Percentiles rank a stretch among this genome's conserved stretches.
phyloP scores from a whole-genome alignment of 352 stramenopile genomes.

The Elongisporangium undulatum region DNA sequence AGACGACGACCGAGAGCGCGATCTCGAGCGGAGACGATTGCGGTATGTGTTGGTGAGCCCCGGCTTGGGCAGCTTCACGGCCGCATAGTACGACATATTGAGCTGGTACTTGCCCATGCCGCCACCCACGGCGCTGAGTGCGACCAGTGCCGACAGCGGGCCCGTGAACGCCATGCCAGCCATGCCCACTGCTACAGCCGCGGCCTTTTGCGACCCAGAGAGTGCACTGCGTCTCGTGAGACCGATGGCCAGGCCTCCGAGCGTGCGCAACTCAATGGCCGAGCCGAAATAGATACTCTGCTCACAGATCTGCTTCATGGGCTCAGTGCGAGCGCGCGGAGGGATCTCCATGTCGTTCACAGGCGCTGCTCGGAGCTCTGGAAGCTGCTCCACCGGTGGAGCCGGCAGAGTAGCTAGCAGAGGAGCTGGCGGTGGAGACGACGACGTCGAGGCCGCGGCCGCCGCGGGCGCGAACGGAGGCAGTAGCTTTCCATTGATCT shows the following conservation, averaged over 20 bases:
- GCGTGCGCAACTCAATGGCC: constrained; percentile 30
- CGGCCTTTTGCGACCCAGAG: constrained; percentile 47
- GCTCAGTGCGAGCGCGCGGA: background rate
- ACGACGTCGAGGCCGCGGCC: background rate
- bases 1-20: background rate
- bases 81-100: constrained; percentile 46
- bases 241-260: constrained; percentile 45
- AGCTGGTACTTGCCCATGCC: constrained; percentile 63
- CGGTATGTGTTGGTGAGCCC: constrained; percentile 7
- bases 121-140: constrained; percentile 43
- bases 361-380: background rate
- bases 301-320: constrained; percentile 24
- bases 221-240: constrained; percentile 51
- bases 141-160: constrained; percentile 44
- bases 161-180: constrained; percentile 49
- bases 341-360: background rate
- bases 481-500: constrained; percentile 7
- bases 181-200: constrained; percentile 41
- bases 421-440: background rate
- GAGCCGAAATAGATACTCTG: constrained; percentile 31
- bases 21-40: background rate
- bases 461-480: background rate
- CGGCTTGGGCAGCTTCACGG: constrained; percentile 35
- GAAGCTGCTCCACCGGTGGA: background rate
- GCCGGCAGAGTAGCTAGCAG: background rate